These are phyloP conservation scores for Lactifluus volemus DNA, from an alignment of 768 basidiomycete species.

Conservation along the genomic window DNA sequence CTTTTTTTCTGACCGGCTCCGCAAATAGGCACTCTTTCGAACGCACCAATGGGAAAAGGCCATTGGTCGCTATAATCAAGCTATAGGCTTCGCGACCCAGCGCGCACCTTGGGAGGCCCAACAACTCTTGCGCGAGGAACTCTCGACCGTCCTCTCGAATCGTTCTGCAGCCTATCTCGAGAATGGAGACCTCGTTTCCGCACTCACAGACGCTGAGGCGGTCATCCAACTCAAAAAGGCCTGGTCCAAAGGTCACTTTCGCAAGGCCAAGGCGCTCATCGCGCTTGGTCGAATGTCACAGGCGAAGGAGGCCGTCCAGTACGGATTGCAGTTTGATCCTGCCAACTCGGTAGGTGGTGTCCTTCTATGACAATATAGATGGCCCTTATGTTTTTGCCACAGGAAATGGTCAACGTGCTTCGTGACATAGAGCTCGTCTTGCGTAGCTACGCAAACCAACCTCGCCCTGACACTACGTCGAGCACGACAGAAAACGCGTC, in stretches of 20 bases:
- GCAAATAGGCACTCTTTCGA: conserved; percentile 66
- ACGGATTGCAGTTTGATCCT: conserved; percentile 83
- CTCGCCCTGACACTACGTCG: not conserved
- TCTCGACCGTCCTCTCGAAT: conserved; percentile 85
- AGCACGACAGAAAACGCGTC: not conserved
- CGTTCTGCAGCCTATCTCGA: conserved; percentile 83
- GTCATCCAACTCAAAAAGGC: conserved; percentile 76
- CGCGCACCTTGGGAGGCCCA: conserved; percentile 89
- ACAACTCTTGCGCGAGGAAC: conserved; percentile 77
- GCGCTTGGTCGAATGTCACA: conserved; percentile 62
- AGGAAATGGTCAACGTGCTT: conserved; percentile 19
- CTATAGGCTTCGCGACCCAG: conserved; percentile 66
- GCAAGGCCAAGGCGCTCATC: conserved; percentile 83
- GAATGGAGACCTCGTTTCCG: conserved; percentile 62
- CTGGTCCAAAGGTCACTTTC: conserved; percentile 96
- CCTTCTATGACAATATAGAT: not conserved
- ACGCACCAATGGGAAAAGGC: conserved; percentile 58
- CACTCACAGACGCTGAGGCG: conserved; percentile 84
- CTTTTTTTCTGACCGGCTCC: conserved; percentile 16
- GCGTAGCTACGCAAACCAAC: conserved; percentile 10
- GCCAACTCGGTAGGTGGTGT: conserved; percentile 40
- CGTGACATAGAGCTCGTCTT: conserved; percentile 15
- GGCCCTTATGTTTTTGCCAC: not conserved
- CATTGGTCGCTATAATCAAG: conserved; percentile 69
- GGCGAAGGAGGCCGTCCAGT: conserved; percentile 70